Evolutionary conservation across 768 basidiomycete species (phyloP), one percentile per base, ranked within the genome.

Genomic region (Kwoniella heveanensis): DNA sequence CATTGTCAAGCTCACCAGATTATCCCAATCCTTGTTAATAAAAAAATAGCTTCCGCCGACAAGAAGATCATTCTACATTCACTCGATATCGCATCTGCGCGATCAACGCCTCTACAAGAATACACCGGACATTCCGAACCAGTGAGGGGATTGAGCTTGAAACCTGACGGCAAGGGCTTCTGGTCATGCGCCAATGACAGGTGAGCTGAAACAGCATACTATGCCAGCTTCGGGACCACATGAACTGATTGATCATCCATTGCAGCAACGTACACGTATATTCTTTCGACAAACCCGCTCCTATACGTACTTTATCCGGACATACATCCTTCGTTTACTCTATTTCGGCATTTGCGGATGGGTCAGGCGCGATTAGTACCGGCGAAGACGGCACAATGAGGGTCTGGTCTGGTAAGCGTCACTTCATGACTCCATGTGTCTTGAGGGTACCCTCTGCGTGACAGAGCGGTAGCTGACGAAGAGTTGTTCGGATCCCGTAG

Each of bases 251-350:
- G 6, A 27, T 24, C 24, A 49, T 26, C 0, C 27, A 36, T 1
- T 65, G 48, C 49, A 96, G 95, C 69, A 89, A 93, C 80, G 90
- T 99, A 67, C 90, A 88, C 52, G 87, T 96, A 21, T 99, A 94
- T 90, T 89, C 90, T 13, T 83, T 92, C 46, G 88, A 86, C 57
- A 61, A 90, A 90, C 77, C 74, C 85, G 50, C 83, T 89, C 57
- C 88, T 10, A 39, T 68, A 1, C 51, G 89, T 74, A 86, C 87
- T 0, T 81, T 98, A n/a, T 88, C 90, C 3, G 96, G 93, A 0
- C 96, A 98, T 78, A 95, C 93, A 1, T 96, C 93, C 22, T 99
- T 97, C 78, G 92, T 98, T 15, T 99, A 98, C 82, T 88, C 90
- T 60, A 79, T 99, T 15, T 86, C 90, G 0, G 85, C 90, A 21